phyloP scores from a whole-genome alignment of 1,284 basidiomycete genomes.

The Microbotryum saponariae region DNA sequence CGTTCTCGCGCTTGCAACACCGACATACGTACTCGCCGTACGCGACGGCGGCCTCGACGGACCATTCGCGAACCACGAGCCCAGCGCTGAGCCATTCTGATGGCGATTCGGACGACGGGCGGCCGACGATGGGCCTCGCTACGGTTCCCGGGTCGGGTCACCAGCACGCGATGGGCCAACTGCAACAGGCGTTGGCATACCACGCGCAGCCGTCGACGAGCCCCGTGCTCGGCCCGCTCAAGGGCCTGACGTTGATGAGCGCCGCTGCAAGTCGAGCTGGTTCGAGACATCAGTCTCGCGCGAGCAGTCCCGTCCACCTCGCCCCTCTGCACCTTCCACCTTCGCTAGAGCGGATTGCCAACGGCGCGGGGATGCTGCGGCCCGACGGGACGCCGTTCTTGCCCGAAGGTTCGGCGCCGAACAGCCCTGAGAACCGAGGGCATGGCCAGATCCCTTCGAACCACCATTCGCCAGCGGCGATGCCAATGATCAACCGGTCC shows the following conservation, averaged over 20 bases:
- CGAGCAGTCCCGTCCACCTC: conserved; percentile 28
- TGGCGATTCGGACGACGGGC: conserved; percentile 14
- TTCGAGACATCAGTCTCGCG: conserved; percentile 11
- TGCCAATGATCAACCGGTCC: not conserved
- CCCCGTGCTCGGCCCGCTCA: conserved; percentile 74
- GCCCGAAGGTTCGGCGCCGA: not conserved
- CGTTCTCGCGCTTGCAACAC: conserved; percentile 28
- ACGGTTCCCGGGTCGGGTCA: conserved; percentile 24
- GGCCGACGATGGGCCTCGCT: conserved; percentile 15
- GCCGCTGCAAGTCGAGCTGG: conserved; percentile 19
- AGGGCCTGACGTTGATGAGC: conserved; percentile 38
- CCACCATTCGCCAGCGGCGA: not conserved
- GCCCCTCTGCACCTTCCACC: conserved; percentile 21
- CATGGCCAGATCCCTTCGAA: not conserved
- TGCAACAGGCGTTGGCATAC: conserved; percentile 36
- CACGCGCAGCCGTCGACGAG: conserved; percentile 50
- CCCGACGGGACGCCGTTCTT: not conserved
- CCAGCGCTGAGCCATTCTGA: conserved; percentile 14
- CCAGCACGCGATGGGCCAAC: conserved; percentile 22
- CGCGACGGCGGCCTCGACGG: conserved; percentile 23
- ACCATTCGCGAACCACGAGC: conserved; percentile 26
- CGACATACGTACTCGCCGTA: conserved; percentile 35
- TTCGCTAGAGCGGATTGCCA: not conserved
- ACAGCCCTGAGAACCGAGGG: not conserved
- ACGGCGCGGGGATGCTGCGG: not conserved